phyloP scores from a whole-genome alignment of 805 yeast genomes.

The Metschnikowia peoriensis region DNA sequence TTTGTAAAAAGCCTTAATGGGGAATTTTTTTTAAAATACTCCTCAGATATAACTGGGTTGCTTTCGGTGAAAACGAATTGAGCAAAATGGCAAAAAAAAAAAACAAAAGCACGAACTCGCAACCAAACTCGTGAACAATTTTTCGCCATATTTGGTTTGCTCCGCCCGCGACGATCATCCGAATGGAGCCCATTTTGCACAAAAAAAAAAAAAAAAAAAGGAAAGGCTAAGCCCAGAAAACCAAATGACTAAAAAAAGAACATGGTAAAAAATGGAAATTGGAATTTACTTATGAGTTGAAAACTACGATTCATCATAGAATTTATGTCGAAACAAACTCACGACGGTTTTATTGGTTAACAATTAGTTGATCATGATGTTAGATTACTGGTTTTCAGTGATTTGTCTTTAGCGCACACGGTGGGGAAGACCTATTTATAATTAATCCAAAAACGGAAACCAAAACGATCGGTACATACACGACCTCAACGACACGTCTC shows the following conservation, averaged over 20 bases:
- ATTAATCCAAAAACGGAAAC: slow-evolving; percentile 10
- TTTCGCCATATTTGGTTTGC: not conserved
- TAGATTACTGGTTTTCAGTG: not conserved
- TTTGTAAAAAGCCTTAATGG: no score
- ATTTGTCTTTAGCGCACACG: not conserved
- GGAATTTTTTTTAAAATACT: no score
- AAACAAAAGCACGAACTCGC: no score
- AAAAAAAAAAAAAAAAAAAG: no score
- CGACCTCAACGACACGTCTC: not conserved
- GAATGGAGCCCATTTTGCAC: not conserved
- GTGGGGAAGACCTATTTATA: slow-evolving; percentile 8
- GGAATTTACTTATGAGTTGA: not conserved
- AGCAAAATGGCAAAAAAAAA: no score
- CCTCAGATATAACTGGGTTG: no score
- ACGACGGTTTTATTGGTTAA: not conserved
- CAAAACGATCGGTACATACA: not conserved
- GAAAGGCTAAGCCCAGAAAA: not conserved
- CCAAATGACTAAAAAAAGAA: not conserved
- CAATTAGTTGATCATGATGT: not conserved
- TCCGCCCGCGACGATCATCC: not conserved
- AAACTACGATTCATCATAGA: no score
- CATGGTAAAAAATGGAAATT: not conserved
- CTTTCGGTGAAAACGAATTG: no score
- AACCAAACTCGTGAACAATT: no score
- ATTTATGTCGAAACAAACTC: no score